Evolutionary conservation across 2,329 filamentous ascomycete genomes (phyloP).

Genomic region (Lasiodiplodia gonubiensis): DNA sequence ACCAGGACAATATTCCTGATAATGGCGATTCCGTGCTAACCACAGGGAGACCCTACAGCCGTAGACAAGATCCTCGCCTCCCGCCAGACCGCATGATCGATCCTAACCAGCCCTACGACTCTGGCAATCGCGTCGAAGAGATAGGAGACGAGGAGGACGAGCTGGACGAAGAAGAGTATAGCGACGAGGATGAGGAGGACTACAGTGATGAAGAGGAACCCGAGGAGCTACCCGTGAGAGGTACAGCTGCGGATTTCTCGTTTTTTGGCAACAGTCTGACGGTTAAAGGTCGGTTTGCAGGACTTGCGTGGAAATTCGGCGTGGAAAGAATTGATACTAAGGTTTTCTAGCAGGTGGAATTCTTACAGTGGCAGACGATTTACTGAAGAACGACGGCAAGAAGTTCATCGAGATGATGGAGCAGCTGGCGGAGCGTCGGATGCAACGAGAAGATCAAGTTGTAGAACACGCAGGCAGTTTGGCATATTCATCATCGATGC

Average conservation of each 20-base stretch:
- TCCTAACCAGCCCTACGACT: constrained; percentile 69
- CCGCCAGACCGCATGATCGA: constrained; percentile 64
- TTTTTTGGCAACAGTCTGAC: constrained; percentile 97
- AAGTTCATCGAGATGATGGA: constrained; percentile 99
- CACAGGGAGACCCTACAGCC: constrained; percentile 45
- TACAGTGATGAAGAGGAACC: constrained; percentile 69
- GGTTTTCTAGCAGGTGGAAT: constrained; percentile 76
- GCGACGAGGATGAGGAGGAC: constrained; percentile 60
- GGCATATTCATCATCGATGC: constrained; percentile 59
- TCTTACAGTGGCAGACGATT: constrained; percentile 95
- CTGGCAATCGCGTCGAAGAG: constrained; percentile 68
- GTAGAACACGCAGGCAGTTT: constrained; percentile 69
- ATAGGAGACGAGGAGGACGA: constrained; percentile 61
- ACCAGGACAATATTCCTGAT: constrained; percentile 71
- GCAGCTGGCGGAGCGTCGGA: constrained; percentile 92
- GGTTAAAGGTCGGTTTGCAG: constrained; percentile 71
- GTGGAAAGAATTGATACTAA: constrained; percentile 1
- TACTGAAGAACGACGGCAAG: constrained; percentile 98
- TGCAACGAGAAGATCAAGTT: constrained; percentile 89
- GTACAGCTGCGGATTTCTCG: constrained; percentile 83
- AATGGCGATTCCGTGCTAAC: constrained; percentile 73
- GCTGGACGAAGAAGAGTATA: constrained; percentile 60
- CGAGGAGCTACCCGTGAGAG: constrained; percentile 65
- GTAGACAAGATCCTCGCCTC: constrained; percentile 45
- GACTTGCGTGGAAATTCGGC: neutral